Conservation (phyloP, 2,329 filamentous ascomycete species). For the Incumbomyces delicatus region DNA sequence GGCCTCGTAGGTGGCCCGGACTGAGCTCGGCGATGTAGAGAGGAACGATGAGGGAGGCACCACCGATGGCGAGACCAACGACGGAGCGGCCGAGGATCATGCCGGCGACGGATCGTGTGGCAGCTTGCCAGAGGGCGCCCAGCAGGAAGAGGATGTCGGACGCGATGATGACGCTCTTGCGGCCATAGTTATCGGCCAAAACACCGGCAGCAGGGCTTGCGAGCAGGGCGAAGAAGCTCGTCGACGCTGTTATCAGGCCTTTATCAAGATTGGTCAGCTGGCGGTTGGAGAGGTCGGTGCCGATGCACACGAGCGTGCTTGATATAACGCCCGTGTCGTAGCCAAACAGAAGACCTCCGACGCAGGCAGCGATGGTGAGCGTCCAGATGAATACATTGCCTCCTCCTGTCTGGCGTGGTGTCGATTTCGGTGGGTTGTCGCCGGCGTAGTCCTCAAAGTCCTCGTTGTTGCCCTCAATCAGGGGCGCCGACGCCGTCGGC, state of each 20-base stretch:
- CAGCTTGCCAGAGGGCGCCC: constrained; percentile 35
- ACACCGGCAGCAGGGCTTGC: constrained; percentile 46
- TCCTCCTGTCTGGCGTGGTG: no score
- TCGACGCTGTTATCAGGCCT: constrained; percentile 48
- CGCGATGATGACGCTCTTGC: constrained; percentile 38
- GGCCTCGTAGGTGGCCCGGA: constrained; percentile 64
- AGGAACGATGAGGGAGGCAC: constrained; percentile 66
- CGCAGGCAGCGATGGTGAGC: constrained; percentile 47
- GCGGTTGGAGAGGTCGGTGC: constrained; percentile 42
- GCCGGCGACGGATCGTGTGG: constrained; percentile 31
- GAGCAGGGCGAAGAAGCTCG: constrained; percentile 48
- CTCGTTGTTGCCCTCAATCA: no score
- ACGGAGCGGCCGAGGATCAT: constrained; percentile 39
- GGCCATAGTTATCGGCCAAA: constrained; percentile 40
- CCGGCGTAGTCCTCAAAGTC: no score
- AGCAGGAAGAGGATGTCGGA: constrained; percentile 38
- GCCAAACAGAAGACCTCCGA: constrained; percentile 51
- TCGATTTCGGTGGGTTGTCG: no score
- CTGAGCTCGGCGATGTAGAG: constrained; percentile 82
- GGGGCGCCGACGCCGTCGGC: no score
- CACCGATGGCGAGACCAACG: constrained; percentile 39
- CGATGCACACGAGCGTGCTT: constrained; percentile 48
- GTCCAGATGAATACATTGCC: constrained; percentile 42
- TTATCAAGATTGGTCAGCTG: constrained; percentile 47
- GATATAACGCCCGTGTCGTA: constrained; percentile 56